Base-by-base conservation (phyloP, 306 rosid species). In the Rosa lucieae region DNA sequence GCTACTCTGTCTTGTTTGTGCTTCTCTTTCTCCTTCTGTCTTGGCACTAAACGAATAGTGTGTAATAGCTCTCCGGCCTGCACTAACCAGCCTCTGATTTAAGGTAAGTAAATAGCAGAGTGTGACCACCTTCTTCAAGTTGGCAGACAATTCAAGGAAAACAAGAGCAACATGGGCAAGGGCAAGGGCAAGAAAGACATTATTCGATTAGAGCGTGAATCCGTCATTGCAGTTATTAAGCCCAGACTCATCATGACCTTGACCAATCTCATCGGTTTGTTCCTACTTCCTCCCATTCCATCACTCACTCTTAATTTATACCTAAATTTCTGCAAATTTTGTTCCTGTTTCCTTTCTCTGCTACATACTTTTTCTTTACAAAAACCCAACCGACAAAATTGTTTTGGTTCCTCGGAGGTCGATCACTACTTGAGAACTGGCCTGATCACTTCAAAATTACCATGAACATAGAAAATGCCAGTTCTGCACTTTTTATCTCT, bases 171-270 rank as follows among this genome's bases (percentile, higher is more conserved):
- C 37, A 32, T 32, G 37, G 37, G 37, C 37, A 32, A 32, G 37
- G 37, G 37, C 37, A 32, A 32, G 37, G 44, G 42, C 32, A 73
- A 76, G 86, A 56, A 49, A 48, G 98, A 92, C 7, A 74, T 90
- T 11, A 90, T 95, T 81, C 97, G 89, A 13, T 85, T 95, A 65
- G 99, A 93, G 88, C 91, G 98, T 11, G 98, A 95, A 83, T 85
- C 98, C 67, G 99, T 91, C 70, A 91, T 93, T 78, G 97, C 91
- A 42, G 84, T 95, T 88, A 77, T 95, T 72, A 95, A 95, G 87
- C 98, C 98, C 8, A 91, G 59, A 82, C 87, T 95, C 69, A 79
- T 88, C 71, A 93, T 95, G 98, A 74, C 91, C 29, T 80, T 92
- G 91, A 95, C 96, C 43, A 95, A 91, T 62, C 96, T 95, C 84